Evolutionary conservation across 495 filamentous ascomycete genomes (phyloP), one percentile per base, ranked within the genome.

Genomic region (Neurospora sp.): DNA sequence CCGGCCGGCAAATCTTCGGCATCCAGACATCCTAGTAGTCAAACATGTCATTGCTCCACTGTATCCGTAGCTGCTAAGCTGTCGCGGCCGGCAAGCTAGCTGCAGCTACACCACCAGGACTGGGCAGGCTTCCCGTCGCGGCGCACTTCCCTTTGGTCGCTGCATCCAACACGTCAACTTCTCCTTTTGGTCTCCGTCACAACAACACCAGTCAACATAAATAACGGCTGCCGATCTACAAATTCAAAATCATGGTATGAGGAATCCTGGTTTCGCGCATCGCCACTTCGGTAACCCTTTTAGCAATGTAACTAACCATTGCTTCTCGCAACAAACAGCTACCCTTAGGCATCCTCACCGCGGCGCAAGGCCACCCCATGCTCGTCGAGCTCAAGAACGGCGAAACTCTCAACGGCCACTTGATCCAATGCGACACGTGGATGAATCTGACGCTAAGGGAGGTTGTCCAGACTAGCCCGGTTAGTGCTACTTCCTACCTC

Each of bases 381-480:
- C 92, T 98, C 71, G 96, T 99, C 59, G 96, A 99, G 87, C 92
- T 99, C 75, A 99, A 99, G 87, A 97, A 95, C 77, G 96, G 96
- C 82, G 96, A 98, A 82, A 98, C 95, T 0, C 86, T 98, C 69
- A 99, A 98, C 83, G 96, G 96, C 76, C 94, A 97, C 80, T 86
- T 99, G 72, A 91, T 97, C 81, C 94, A 90, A 80, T 98, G 94
- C 87, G 96, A 99, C 82, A 98, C 94, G 44, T 99, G 94, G 94
- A 99, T 99, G 96, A 99, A 99, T 82, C 83, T 99, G 70, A 98
- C 95, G 23, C 84, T 99, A 80, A 94, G 94, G 79, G 96, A 98
- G 78, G 96, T 99, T 10, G 92, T 98, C n/a, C 94, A 98, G 84
- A 99, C 96, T 8, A 96, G 92, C 78, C 89, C 94, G 37, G 89